Base-by-base conservation (phyloP, 2,329 filamentous ascomycete species). In the Hypomyces rosellus region DNA sequence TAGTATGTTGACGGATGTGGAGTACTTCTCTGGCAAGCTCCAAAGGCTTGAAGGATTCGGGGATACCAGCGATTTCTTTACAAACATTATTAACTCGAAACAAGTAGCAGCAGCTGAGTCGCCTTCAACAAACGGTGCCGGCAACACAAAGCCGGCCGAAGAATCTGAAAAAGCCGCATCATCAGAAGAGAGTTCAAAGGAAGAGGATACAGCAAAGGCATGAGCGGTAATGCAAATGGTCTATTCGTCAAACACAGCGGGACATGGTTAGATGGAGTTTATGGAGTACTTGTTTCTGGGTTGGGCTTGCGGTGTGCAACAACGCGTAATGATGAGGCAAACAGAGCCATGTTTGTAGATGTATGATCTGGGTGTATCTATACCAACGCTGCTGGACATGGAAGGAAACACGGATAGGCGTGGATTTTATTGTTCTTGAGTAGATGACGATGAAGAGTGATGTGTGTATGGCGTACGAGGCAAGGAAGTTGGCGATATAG, bases 31-130 rank as follows among this genome's bases (percentile, higher is more conserved):
- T 45, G 70, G 76, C 1, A 84, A 83, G 57, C 76, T 96, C 6
- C 77, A 81, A 57, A 90, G 88, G 63, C 79, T 96, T 37, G 85
- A 93, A 47, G 89, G 88, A 1, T 88, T 89, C 52, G 84, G 79
- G 9, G 84, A 90, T 57, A 74, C 88, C 3, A 88, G 87, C 30
- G 78, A 85, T 34, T 77, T 84, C 54, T 75, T 96, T 5, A 69
- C 84, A 12, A 77, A 79, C 16, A 77, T 89, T 38, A 75, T 87
- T 49, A 78, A 78, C 51, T 71, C 74, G 12, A 91, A 88, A 66
- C 66, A 72, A 25, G 65, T 75, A 48, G 63, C 63, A 46, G 46
- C 55, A 2, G 54, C 62, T 33, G 50, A 56, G 12, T 48, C 57
- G 25, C 34, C 44, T 6, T n/a, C 43, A 57, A 46, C 53, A 36